Percentiles rank a stretch among this genome's conserved stretches.
These are phyloP conservation scores for Pleurotus giganteus DNA, from an alignment of 768 basidiomycete species.

Conservation along the genomic window DNA sequence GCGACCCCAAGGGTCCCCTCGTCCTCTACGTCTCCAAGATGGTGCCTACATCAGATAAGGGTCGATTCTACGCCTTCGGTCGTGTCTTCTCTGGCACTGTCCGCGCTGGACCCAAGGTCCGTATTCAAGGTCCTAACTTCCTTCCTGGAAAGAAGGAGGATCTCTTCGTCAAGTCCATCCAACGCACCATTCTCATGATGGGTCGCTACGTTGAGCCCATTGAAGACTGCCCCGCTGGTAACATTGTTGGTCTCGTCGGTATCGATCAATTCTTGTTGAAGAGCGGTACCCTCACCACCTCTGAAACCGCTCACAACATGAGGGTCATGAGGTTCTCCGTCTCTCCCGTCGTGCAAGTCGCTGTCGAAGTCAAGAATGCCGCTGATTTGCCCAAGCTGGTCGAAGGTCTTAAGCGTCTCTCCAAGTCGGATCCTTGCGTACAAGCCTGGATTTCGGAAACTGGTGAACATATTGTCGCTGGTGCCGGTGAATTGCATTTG, in stretches of 20 bases:
- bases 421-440: slow-evolving; percentile 99
- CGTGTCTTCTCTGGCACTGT: slow-evolving; percentile 99
- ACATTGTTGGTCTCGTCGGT: slow-evolving; percentile 99
- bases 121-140: slow-evolving; percentile 99
- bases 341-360: slow-evolving; percentile 97
- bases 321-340: slow-evolving; percentile 99
- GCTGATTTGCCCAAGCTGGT: slow-evolving; percentile 99
- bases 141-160: slow-evolving; percentile 98
- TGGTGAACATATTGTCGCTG: slow-evolving; percentile 98
- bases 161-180: slow-evolving; percentile 95
- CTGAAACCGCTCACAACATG: slow-evolving; percentile 99
- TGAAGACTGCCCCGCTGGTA: slow-evolving; percentile 98
- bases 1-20: slow-evolving; percentile 93
- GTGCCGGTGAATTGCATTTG: slow-evolving; percentile 98
- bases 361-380: slow-evolving; percentile 99
- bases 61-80: slow-evolving; percentile 99
- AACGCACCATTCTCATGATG: slow-evolving; percentile 99
- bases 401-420: slow-evolving; percentile 99
- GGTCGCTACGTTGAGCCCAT: slow-evolving; percentile 98
- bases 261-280: slow-evolving; percentile 99
- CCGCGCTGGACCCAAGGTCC: slow-evolving; percentile 94
- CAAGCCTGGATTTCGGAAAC: slow-evolving; percentile 90
- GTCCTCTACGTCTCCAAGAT: slow-evolving; percentile 99
- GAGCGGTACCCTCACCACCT: slow-evolving; percentile 95
- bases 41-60: slow-evolving; percentile 99